Conservation (phyloP, 495 filamentous ascomycete species). For the Trypethelium eluteriae region DNA sequence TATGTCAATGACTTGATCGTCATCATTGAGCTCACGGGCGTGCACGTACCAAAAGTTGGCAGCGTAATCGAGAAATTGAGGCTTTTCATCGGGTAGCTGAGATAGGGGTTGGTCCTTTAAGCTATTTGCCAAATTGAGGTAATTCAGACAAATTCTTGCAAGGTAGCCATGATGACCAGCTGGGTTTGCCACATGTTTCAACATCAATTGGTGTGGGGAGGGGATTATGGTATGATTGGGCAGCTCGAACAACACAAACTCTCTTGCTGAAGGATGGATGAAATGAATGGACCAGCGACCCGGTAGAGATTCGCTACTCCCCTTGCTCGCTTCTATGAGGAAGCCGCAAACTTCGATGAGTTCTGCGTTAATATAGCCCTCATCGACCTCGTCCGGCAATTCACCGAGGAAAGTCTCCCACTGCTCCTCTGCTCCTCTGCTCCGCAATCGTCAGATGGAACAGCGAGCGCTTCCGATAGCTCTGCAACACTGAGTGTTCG, state of each 20-base stretch:
- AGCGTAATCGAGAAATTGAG: conserved; percentile 9
- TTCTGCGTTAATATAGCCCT: neutral
- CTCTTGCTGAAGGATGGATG: neutral
- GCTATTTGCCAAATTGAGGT: neutral
- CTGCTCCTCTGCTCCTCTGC: neutral
- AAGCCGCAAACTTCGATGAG: neutral
- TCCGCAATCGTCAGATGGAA: neutral
- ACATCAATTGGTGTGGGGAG: neutral
- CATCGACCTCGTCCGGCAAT: neutral
- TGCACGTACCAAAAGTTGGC: neutral
- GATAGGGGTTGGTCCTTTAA: neutral
- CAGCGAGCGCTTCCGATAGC: neutral
- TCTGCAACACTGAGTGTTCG: neutral
- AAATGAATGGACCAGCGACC: conserved; percentile 3
- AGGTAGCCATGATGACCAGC: neutral
- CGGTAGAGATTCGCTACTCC: neutral
- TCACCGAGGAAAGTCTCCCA: neutral
- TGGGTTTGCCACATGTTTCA: neutral
- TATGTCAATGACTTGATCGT: neutral
- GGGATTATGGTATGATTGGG: neutral
- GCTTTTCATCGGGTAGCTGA: neutral
- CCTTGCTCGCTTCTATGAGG: neutral
- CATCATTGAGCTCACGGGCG: neutral
- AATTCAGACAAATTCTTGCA: neutral
- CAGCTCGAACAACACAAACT: neutral